Conservation (phyloP, 1,284 basidiomycete genomes). For the Pseudozyma sp. region DNA sequence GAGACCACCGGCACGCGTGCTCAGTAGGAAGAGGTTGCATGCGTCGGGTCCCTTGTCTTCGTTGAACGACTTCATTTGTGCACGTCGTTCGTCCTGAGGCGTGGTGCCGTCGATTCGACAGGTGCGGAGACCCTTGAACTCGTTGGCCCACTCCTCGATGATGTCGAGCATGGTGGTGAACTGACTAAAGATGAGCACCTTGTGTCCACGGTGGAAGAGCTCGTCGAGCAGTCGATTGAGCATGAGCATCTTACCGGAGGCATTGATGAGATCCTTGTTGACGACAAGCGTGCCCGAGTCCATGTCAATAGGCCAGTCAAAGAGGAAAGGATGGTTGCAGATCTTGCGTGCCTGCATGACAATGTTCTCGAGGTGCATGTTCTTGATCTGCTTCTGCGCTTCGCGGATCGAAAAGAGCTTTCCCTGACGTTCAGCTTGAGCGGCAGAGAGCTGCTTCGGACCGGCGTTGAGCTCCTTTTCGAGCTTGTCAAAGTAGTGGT, state of each 20-base stretch:
- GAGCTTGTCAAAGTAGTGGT: slow-evolving; percentile 46
- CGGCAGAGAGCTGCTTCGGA: slow-evolving; percentile 27
- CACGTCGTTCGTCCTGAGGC: slow-evolving; percentile 79
- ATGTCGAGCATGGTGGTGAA: slow-evolving; percentile 94
- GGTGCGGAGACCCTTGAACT: slow-evolving; percentile 80
- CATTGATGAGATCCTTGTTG: slow-evolving; percentile 79
- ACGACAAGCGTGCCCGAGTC: slow-evolving; percentile 71
- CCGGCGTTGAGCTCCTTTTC: slow-evolving; percentile 33
- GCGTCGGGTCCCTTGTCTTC: slow-evolving; percentile 75
- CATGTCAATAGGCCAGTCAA: slow-evolving; percentile 85
- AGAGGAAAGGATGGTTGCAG: slow-evolving; percentile 92
- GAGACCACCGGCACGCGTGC: slow-evolving; percentile 90
- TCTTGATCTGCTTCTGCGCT: slow-evolving; percentile 80
- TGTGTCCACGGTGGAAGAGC: slow-evolving; percentile 84
- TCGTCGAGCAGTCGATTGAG: slow-evolving; percentile 87
- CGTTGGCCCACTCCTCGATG: slow-evolving; percentile 73
- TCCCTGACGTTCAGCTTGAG: slow-evolving; percentile 52
- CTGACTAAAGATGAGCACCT: slow-evolving; percentile 83
- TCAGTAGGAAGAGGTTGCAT: slow-evolving; percentile 86
- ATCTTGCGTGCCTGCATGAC: slow-evolving; percentile 85
- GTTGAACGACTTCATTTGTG: slow-evolving; percentile 88
- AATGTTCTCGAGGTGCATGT: slow-evolving; percentile 89
- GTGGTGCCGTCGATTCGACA: slow-evolving; percentile 93
- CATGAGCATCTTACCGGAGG: slow-evolving; percentile 96
- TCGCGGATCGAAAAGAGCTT: slow-evolving; percentile 55